Evolutionary conservation across 1,284 basidiomycete species (phyloP).

Genomic region (Violaceomyces palustris): DNA sequence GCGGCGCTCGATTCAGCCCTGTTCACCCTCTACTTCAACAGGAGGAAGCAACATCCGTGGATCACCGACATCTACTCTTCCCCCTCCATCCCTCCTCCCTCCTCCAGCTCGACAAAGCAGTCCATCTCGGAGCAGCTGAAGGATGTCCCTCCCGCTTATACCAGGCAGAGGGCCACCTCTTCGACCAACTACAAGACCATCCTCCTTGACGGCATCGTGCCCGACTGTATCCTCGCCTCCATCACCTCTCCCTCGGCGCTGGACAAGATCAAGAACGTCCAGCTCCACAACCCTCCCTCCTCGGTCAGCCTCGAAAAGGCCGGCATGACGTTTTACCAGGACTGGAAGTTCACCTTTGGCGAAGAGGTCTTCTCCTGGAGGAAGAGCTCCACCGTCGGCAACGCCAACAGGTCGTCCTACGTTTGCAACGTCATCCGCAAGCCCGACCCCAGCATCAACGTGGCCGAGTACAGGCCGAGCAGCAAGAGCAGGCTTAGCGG

Average conservation of each 20-base stretch:
- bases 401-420: conserved; percentile 10
- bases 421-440: conserved; percentile 66
- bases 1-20: conserved; percentile 29
- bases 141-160: conserved; percentile 15
- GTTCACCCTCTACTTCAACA: conserved; percentile 31
- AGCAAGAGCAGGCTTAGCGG: conserved; percentile 64
- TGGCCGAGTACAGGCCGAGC: conserved; percentile 70
- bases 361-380: conserved; percentile 55
- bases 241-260: conserved; percentile 14
- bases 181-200: conserved; percentile 19
- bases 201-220: conserved; percentile 26
- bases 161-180: conserved; percentile 22
- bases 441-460: conserved; percentile 74
- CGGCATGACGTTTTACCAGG: conserved; percentile 67
- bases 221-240: conserved; percentile 16
- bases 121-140: background rate
- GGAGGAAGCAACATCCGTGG: conserved; percentile 18
- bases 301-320: conserved; percentile 65
- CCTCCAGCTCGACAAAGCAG: conserved; percentile 1
- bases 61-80: conserved; percentile 28
- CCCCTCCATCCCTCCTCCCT: too few species aligned
- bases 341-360: conserved; percentile 71
- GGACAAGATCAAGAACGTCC: conserved; percentile 66
- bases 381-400: conserved; percentile 3
- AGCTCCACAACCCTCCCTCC: conserved; percentile 68